Base-by-base conservation (phyloP, 805 yeast species). In the Yamadazyma takamatsuzukensis region DNA sequence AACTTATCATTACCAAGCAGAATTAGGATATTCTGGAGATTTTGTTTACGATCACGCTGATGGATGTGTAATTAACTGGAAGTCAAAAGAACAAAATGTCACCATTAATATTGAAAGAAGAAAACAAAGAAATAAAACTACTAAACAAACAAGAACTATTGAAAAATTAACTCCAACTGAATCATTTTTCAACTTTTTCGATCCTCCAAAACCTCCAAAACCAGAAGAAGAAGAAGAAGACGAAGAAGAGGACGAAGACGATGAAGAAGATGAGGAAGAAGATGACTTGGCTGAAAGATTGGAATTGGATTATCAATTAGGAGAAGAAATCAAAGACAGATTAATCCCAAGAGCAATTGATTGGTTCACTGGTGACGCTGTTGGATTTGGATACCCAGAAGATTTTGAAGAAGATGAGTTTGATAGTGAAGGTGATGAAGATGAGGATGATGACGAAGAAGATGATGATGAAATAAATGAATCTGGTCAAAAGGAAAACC, bases 311-410 rank as follows among this genome's bases (percentile, higher is more conserved):
- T 93, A 93, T 68, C 93, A 88, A 54, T 72, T 93, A 43, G 98
- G 97, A 42, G 98, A 93, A 64, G 89, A 89, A 53, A 77, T 93
- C 58, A 93, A 93, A 70, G 97, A 93, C 61, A 84, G 93, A 61
- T 74, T 93, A 55, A 81, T 93, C 42, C 97, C 97, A 42, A 80
- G 96, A 56, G 97, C 97, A 32, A 76, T 93, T 51, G 97, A 90
- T 59, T 93, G 98, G 97, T 93, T 88, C 61, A 90, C 98, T 7
- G 98, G 98, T 29, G 87, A 87, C 45, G 98, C 98, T 15, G 73
- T 90, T 38, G 95, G 84, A 36, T 84, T 75, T 54, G 70, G 59
- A 30, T 69, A 64, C 40, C 74, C 73, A 21, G 85, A 72, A 12
- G 80, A 65, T 25, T 75, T 69, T 15, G 77, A 74, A 10, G 87